These are phyloP conservation scores for Cryptosporidium andersoni DNA, from an alignment of 169 alveolate species.

Conservation along the genomic window DNA sequence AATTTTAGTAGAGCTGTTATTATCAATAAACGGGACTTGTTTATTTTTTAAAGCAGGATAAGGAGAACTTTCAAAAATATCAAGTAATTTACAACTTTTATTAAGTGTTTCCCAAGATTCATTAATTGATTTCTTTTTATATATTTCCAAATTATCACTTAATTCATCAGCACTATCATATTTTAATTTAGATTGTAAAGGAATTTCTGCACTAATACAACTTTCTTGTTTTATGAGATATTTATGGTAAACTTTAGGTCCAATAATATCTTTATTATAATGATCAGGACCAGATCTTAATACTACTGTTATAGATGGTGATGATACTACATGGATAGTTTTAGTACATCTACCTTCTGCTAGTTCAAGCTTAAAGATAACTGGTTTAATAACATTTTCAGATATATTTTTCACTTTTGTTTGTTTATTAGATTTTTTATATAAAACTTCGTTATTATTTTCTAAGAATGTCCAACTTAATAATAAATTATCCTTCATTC, in stretches of 20 bases:
- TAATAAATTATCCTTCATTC: conserved; percentile 29
- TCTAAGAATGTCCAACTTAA: conserved; percentile 56
- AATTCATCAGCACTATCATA: not conserved
- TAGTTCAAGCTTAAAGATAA: conserved; percentile 39
- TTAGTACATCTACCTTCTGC: conserved; percentile 68
- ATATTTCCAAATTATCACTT: not conserved
- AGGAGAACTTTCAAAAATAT: conserved; percentile 21
- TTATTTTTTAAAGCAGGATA: conserved; percentile 58
- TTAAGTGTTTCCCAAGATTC: conserved; percentile 43
- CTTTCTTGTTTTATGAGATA: too few relatives aligned
- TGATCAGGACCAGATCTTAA: conserved; percentile 48
- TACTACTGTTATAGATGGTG: conserved; percentile 63
- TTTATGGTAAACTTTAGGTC: too few relatives aligned
- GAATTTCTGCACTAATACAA: not conserved
- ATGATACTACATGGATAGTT: conserved; percentile 37
- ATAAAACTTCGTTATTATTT: not conserved
- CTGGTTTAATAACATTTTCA: conserved; percentile 10
- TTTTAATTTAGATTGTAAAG: conserved; percentile 2
- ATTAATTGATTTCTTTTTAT: conserved; percentile 5
- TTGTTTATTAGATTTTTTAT: not conserved
- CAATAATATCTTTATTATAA: conserved; percentile 16
- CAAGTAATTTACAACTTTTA: conserved; percentile 29
- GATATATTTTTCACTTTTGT: not conserved
- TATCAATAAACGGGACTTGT: too few relatives aligned
- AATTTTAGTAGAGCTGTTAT: too few relatives aligned